Percentiles rank a stretch among this genome's conserved stretches.
Conservation (phyloP, 176 grass and related monocot genomes). For the Zoysia pacifica region DNA sequence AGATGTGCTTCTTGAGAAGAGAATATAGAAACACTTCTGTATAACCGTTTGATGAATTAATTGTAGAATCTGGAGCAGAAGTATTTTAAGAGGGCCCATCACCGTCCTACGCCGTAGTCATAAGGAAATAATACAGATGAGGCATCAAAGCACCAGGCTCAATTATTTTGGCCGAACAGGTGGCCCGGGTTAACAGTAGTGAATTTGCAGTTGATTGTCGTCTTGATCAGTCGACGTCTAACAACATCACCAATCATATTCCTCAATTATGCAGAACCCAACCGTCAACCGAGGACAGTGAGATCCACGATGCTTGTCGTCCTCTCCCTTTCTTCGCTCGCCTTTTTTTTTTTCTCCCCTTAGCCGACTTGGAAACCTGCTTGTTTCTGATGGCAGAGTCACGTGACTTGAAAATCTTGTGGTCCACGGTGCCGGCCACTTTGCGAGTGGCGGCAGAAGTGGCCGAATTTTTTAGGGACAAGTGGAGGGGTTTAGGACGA, state of each 20-base stretch:
- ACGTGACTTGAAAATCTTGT: slow-evolving; percentile 24
- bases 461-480: slow-evolving; percentile 11
- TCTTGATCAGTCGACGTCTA: slow-evolving; percentile 2
- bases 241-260: slow-evolving; percentile 7
- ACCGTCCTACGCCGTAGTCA: background rate
- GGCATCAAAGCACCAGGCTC: background rate
- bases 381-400: background rate
- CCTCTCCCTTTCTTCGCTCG: background rate
- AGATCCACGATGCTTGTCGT: background rate
- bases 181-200: background rate
- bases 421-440: slow-evolving; percentile 27
- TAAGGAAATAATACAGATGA: background rate
- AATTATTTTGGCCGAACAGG: background rate
- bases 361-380: background rate
- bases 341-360: background rate
- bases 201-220: background rate
- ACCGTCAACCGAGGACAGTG: background rate
- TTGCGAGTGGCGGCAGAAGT: background rate
- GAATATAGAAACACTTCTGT: too few species aligned
- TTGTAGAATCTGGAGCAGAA: background rate
- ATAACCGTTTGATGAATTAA: background rate
- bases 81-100: background rate
- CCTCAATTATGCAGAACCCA: slow-evolving; percentile 36
- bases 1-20: too few species aligned
- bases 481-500: background rate